Base-by-base conservation (phyloP, 306 rosid genomes). In the Glycine latifolia region DNA sequence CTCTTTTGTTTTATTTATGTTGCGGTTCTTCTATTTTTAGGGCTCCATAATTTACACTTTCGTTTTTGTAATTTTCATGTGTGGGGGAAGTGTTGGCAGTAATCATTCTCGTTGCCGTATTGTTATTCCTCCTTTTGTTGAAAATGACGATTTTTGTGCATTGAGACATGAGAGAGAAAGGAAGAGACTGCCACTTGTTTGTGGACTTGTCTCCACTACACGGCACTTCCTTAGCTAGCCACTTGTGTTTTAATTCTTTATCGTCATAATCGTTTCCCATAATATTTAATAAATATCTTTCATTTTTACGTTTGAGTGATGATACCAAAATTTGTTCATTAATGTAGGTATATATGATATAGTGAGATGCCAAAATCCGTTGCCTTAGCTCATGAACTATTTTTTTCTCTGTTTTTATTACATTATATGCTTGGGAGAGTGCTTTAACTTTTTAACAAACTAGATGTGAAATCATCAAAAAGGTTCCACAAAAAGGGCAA, bases 71-170 rank as follows among this genome's bases (percentile, higher is more conserved):
- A 74, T 77, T 86, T 76, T 80, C 85, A 78, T 84, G 90, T 88
- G 92, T 88, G 83, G 91, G 31, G 91, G 82, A 88, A 91, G 84
- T 76, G 90, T 81, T 86, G 89, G 88, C 47, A 76, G 90, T 86
- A 84, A 89, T 89, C 90, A 93, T 87, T 87, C 78, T 67, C 48
- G 0, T 37, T 80, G 81, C 86, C 68, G 71, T 82, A 76, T 48
- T 84, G 78, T 80, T 61, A 76, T 72, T 83, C 77, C 70, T 55
- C 78, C 77, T 81, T 82, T 83, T 81, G 71, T 75, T 78, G 71
- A 82, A 82, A 83, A 35, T 62, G 81, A 68, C 3, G 56, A 33
- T 60, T 81, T 83, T 83, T 68, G 69, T 69, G 73, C 79, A 41
- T 87, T 75, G 81, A 84, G 80, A 87, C 86, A 46, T 77, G 79